phyloP scores from a whole-genome alignment of 2,329 filamentous ascomycete genomes.

The Diaporthe citri region DNA sequence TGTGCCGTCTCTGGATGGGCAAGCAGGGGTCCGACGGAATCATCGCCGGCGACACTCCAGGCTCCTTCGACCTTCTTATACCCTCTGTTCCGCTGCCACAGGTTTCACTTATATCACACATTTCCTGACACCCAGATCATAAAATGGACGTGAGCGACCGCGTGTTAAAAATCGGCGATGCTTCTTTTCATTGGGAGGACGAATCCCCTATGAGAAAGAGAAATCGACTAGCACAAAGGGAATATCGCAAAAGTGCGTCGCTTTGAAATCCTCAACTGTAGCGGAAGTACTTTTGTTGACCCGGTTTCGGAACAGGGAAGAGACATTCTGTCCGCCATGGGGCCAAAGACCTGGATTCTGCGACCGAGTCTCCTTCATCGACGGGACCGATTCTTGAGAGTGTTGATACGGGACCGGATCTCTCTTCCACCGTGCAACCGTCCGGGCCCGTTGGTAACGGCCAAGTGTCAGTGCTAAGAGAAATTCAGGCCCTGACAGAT shows the following conservation, averaged over 20 bases:
- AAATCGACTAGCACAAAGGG: conserved; percentile 17
- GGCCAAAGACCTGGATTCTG: not conserved
- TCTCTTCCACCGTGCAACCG: not conserved
- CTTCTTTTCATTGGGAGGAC: conserved; percentile 13
- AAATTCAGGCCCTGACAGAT: not conserved
- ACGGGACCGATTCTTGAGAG: not conserved
- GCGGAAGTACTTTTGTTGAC: not conserved
- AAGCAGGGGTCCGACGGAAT: not conserved
- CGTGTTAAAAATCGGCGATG: not conserved
- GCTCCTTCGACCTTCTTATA: not conserved
- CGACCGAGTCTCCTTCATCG: not conserved
- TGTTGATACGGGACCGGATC: not conserved
- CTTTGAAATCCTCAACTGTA: too few relatives aligned
- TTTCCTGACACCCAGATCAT: not conserved
- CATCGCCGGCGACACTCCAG: not conserved
- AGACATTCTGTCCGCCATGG: not conserved
- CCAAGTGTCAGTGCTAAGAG: not conserved
- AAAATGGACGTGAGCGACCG: not conserved
- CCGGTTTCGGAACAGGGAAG: not conserved
- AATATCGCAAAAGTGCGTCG: conserved; percentile 10
- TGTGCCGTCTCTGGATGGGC: not conserved
- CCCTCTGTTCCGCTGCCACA: not conserved
- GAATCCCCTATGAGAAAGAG: conserved; percentile 16
- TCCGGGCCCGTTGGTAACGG: not conserved
- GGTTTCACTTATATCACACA: not conserved